Base-by-base conservation (phyloP, 2,329 filamentous ascomycete species). In the Pseudocercospora cruenta region DNA sequence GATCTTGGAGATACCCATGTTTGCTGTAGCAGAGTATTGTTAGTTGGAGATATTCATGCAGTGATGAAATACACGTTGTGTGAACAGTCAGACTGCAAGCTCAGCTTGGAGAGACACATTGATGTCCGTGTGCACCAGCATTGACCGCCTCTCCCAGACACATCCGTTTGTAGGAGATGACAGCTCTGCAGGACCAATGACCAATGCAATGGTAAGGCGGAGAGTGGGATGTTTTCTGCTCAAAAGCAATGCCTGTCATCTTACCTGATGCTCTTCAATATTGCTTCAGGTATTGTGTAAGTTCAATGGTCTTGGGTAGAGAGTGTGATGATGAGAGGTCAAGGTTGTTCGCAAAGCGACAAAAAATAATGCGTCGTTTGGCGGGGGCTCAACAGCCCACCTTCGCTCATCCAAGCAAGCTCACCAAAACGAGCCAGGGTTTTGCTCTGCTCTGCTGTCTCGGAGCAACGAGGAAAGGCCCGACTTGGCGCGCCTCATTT, bases 1-100 rank as follows among this genome's bases (percentile, higher is more conserved):
- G 77, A 85, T 84, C 80, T 84, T 84, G 74, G 79, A 80, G 78
- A 84, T 84, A 73, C 91, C 85, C 95, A 99, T 99, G 74, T 80
- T 94, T 83, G 66, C 63, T 67, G 64, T 24, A 39, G 58, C 14
- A n/a, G n/a, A 28, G 19, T 28, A 16, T 51, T 36, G 36, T 45
- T 19, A 51, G 58, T 51, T 3, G 21, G 58, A 33, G 36, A 2
- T 39, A n/a, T 39, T 4, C n/a, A 39, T 39, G 16, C 5, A 39
- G 36, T 1, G 1, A 16, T 60, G 36, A 33, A 22, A 10, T 10
- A 31, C 10, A 24, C n/a, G 22, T 31, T 10, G 24, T 24, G 51
- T 28, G 22, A 21, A 26, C 3, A 54, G 7, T 24, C 22, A 26
- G 51, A 9, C 10, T 24, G 24, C 19, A 24, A 14, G 19, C 45